Percentiles rank a stretch among this genome's conserved stretches.
Evolutionary conservation across 2,329 filamentous ascomycete species (phyloP).

Genomic region (Cryphonectria radicalis): DNA sequence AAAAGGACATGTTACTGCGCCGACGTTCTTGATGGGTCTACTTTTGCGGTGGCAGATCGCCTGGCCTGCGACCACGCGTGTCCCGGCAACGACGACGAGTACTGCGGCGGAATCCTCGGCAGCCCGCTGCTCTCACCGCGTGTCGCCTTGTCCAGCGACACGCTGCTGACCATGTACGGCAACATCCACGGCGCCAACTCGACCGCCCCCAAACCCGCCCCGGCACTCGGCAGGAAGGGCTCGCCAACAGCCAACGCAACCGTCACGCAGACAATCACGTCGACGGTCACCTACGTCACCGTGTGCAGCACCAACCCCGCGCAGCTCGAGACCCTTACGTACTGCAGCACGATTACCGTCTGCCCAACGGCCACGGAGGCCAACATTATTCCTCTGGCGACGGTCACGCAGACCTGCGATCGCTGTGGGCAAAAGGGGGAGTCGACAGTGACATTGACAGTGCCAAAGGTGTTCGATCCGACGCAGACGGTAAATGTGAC

Average conservation of each 20-base stretch:
- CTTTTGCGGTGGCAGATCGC: conserved; percentile 41
- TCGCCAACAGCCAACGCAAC: neutral
- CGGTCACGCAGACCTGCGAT: conserved; percentile 36
- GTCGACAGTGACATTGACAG: conserved; percentile 40
- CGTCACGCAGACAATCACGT: conserved; percentile 29
- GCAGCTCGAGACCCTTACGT: conserved; percentile 39
- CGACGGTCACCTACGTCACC: conserved; percentile 41
- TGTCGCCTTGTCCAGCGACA: conserved; percentile 35
- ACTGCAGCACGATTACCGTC: conserved; percentile 39
- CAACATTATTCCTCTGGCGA: conserved; percentile 36
- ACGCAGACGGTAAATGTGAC: conserved; percentile 18
- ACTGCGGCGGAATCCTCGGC: conserved; percentile 46
- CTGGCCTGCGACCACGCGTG: conserved; percentile 45
- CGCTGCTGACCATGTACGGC: conserved; percentile 51
- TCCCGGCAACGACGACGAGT: conserved; percentile 45
- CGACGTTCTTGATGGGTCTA: conserved; percentile 44
- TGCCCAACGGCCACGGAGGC: conserved; percentile 24
- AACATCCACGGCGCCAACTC: conserved; percentile 37
- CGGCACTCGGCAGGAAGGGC: conserved; percentile 34
- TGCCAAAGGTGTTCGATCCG: conserved; percentile 34
- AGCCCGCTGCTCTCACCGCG: conserved; percentile 24
- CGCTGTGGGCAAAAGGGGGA: conserved; percentile 40
- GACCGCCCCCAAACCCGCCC: conserved; percentile 41
- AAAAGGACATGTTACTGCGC: conserved; percentile 49
- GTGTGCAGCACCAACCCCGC: conserved; percentile 42